These are phyloP conservation scores for Adansonia gregorii DNA, from an alignment of 441 rosid genomes.

Conservation along the genomic window DNA sequence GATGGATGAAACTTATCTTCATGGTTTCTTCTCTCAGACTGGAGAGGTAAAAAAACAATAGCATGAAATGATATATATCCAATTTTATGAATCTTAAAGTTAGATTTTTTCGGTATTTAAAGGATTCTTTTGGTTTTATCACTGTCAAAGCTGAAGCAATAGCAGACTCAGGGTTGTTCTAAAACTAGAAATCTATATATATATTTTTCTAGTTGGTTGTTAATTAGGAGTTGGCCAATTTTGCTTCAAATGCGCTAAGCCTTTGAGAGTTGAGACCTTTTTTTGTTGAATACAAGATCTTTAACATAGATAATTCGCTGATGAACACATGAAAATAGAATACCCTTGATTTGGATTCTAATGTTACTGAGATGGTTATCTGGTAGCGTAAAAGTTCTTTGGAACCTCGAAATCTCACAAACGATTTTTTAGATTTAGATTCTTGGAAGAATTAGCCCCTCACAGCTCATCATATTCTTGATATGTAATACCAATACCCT, in stretches of 20 bases:
- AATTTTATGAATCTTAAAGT: conserved; percentile 16
- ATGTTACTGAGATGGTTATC: background rate
- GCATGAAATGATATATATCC: background rate
- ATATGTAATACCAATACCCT: background rate
- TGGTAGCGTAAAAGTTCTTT: background rate
- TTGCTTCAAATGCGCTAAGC: background rate
- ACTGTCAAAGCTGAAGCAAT: background rate
- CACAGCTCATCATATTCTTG: background rate
- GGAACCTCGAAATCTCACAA: background rate
- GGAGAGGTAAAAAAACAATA: conserved; percentile 50
- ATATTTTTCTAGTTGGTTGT: background rate
- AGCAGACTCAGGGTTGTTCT: background rate
- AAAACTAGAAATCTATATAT: background rate
- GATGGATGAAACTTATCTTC: conserved; percentile 81
- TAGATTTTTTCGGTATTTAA: background rate
- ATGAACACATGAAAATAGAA: background rate
- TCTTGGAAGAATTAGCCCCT: background rate
- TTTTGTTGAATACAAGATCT: background rate
- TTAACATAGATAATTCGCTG: background rate
- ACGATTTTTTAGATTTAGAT: background rate
- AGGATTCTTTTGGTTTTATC: background rate
- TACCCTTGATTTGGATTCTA: background rate
- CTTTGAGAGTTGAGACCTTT: background rate
- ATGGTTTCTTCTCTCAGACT: conserved; percentile 57
- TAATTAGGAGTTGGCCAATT: background rate